These are phyloP conservation scores for Rhododendron ovatum DNA, from an alignment of 148 eudicot species.

Conservation along the genomic window DNA sequence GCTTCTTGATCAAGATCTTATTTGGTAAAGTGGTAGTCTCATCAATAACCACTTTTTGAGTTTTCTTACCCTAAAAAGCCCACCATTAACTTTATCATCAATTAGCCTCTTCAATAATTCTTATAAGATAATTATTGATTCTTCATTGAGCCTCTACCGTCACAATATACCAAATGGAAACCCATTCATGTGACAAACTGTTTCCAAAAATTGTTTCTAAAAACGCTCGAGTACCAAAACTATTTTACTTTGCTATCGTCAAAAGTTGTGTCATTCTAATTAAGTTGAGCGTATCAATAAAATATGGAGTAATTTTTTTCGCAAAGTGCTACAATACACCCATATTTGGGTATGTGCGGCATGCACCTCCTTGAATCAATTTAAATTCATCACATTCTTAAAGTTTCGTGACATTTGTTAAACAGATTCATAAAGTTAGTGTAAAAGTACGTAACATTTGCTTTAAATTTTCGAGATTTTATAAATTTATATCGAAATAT, in stretches of 20 bases:
- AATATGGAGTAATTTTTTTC: background rate
- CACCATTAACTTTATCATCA: background rate
- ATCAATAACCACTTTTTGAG: background rate
- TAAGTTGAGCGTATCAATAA: no score
- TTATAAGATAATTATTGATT: background rate
- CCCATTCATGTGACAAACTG: background rate
- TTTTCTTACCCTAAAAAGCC: background rate
- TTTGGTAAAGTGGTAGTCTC: slow-evolving; percentile 7
- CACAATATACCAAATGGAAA: background rate
- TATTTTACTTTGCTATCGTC: background rate
- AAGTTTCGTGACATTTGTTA: background rate
- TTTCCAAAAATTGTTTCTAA: background rate
- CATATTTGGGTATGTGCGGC: no score
- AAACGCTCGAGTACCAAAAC: background rate
- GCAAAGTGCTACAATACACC: background rate
- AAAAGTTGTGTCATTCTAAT: background rate
- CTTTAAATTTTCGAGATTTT: background rate
- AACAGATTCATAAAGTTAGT: background rate
- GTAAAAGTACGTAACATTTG: no score
- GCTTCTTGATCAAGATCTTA: background rate
- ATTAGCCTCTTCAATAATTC: background rate
- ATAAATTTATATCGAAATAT: background rate
- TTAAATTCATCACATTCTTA: no score
- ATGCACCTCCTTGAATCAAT: no score
- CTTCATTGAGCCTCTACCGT: background rate